These are phyloP conservation scores for Ambrosiella beaveri DNA, from an alignment of 2,329 filamentous ascomycete genomes.

Conservation along the genomic window DNA sequence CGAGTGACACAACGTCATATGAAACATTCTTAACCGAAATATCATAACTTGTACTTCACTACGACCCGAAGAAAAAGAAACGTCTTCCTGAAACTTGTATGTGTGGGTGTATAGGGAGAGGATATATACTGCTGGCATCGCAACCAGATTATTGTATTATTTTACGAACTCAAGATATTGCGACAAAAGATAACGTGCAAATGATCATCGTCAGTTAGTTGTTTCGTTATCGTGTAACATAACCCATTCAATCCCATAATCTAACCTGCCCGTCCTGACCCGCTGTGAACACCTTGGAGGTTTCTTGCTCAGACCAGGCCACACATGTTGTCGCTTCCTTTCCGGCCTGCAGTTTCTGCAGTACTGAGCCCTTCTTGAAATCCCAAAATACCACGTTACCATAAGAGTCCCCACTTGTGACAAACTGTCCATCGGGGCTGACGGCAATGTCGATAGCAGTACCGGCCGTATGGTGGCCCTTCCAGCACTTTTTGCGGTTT, in stretches of 20 bases:
- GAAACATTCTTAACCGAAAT: constrained; percentile 5
- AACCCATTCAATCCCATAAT: constrained; percentile 62
- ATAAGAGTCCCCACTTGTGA: constrained; percentile 70
- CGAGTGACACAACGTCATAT: background rate
- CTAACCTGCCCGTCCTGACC: constrained; percentile 77
- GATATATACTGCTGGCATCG: no score
- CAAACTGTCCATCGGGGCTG: constrained; percentile 79
- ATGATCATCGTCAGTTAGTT: no score
- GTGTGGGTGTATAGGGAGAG: no score
- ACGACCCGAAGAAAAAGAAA: background rate
- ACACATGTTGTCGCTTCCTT: constrained; percentile 71
- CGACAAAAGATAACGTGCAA: no score
- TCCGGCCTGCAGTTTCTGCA: constrained; percentile 79
- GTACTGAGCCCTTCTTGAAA: constrained; percentile 99
- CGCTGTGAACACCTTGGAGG: constrained; percentile 79
- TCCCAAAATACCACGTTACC: constrained; percentile 96
- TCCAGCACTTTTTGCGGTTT: constrained; percentile 92
- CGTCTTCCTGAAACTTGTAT: no score
- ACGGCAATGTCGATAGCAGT: constrained; percentile 81
- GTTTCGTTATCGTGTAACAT: no score
- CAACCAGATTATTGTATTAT: no score
- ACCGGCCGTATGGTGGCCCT: constrained; percentile 89
- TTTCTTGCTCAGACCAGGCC: constrained; percentile 96
- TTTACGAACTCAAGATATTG: no score
- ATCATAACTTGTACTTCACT: background rate